phyloP scores from a whole-genome alignment of 2,329 filamentous ascomycete genomes.

The Paecilomyces formosus region DNA sequence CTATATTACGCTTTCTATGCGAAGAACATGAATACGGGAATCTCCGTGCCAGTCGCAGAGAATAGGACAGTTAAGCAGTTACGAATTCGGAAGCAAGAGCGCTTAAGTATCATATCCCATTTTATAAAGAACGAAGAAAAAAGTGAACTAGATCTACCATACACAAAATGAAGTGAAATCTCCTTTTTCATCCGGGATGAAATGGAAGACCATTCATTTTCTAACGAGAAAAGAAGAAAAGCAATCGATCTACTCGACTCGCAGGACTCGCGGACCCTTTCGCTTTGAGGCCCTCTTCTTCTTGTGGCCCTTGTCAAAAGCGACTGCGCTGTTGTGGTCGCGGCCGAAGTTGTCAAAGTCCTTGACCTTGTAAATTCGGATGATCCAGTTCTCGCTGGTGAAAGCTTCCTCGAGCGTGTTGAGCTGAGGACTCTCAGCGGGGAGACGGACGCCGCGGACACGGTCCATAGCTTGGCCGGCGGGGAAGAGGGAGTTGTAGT shows the following conservation, averaged over 20 bases:
- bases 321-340: slow-evolving; percentile 63
- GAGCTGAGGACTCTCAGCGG: slow-evolving; percentile 76
- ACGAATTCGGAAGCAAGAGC: background rate
- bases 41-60: too few species aligned
- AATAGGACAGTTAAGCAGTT: too few species aligned
- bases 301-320: slow-evolving; percentile 47
- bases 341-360: slow-evolving; percentile 93
- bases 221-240: background rate
- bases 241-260: slow-evolving; percentile 30
- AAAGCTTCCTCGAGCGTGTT: slow-evolving; percentile 93
- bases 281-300: slow-evolving; percentile 42
- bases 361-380: slow-evolving; percentile 99
- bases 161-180: background rate
- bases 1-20: too few species aligned
- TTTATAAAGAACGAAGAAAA: background rate
- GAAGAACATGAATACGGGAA: too few species aligned
- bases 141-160: background rate
- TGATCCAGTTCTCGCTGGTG: slow-evolving; percentile 99
- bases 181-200: background rate
- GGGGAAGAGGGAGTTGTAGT: slow-evolving; percentile 88
- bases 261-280: slow-evolving; percentile 36
- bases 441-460: slow-evolving; percentile 72
- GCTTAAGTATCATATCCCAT: background rate
- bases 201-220: background rate
- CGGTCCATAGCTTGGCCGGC: slow-evolving; percentile 83